These are phyloP conservation scores for Lotmaria passim DNA, from an alignment of 208 protist species.

Conservation along the genomic window DNA sequence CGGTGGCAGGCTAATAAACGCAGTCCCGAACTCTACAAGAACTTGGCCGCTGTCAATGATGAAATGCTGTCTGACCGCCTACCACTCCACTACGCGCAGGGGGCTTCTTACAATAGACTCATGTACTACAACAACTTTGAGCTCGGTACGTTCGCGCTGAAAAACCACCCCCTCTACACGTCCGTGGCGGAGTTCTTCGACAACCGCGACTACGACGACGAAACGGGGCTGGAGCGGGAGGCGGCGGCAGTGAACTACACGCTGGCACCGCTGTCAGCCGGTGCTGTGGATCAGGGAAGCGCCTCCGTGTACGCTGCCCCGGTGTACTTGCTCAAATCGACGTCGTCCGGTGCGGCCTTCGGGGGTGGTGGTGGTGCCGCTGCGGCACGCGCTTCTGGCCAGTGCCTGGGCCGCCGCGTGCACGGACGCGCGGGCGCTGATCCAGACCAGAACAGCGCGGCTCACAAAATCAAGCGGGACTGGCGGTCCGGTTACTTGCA, in stretches of 20 bases:
- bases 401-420: background rate
- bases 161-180: constrained; percentile 20
- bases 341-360: background rate
- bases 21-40: too few relatives aligned
- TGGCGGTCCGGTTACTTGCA: constrained; percentile 21
- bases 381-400: too few relatives aligned
- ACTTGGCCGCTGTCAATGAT: too few relatives aligned
- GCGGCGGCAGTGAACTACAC: background rate
- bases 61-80: background rate
- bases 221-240: background rate
- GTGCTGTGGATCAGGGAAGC: background rate
- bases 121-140: constrained; percentile 33
- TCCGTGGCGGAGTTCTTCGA: constrained; percentile 18
- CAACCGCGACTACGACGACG: constrained; percentile 22
- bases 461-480: background rate
- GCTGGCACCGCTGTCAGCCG: background rate
- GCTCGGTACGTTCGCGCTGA: constrained; percentile 18
- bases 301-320: background rate
- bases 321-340: background rate
- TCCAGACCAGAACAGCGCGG: background rate
- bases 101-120: background rate
- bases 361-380: too few relatives aligned
- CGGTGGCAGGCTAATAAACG: too few relatives aligned
- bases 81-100: background rate
- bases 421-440: background rate